Evolutionary conservation across 2,329 filamentous ascomycete species (phyloP), one percentile per base, ranked within the genome.

Genomic region (Phaeosphaeria sp.): DNA sequence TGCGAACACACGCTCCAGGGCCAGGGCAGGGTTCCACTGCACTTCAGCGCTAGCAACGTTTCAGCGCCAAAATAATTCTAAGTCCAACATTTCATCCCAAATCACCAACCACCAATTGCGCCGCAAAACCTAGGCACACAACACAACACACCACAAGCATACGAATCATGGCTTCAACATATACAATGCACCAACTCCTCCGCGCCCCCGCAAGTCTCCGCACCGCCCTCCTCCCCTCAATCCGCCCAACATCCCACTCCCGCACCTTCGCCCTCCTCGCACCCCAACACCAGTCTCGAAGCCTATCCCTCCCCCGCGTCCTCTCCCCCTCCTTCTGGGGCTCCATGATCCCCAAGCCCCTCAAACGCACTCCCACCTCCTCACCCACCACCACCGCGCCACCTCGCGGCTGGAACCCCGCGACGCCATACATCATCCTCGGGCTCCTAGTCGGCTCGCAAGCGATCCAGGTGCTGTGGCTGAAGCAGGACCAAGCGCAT

Each of bases 381-480:
- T 55, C 67, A 3, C 11, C 30, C 11, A 13, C 6, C 6, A 36
- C 3, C 15, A 13, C 30, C 30, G 6, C 30, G 30, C 30, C 57
- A 40, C 20, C 71, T 3, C 72, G 76, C 63, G 75, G 74, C n/a
- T 80, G 79, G 76, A 81, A 82, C 20, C 84, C 93, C 22, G 84
- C 84, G 1, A 84, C 92, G 17, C 66, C 85, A 58, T 93, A 90
- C 78, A 87, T 94, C 57, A 72, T 86, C 56, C 75, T 87, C 2
- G 82, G 91, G 6, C 82, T 93, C 42, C 84, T 98, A 62, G 94
- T 98, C 63, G 96, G 96, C 3, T 97, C 92, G 60, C 96, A 97
- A 83, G 91, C 94, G 15, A 97, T 99, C 68, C 91, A 97, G 70
- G 91, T 95, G 84, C 89, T 99, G 71, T 84, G 88, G 36, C 76